Base-by-base conservation (phyloP, 805 yeast genomes). In the Candida piceae region DNA sequence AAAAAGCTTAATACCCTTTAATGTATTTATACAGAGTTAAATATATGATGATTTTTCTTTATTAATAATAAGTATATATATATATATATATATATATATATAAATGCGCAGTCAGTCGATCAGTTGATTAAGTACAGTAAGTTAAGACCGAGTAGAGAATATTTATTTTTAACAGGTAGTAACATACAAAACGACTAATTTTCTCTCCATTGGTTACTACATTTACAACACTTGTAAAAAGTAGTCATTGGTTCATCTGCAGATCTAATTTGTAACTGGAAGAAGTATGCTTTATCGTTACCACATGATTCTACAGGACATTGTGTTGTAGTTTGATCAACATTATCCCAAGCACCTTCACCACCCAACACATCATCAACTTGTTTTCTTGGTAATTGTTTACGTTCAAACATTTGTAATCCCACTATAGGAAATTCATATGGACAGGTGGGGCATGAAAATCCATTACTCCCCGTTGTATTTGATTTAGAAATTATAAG, bases 181-280 rank as follows among this genome's bases (percentile, higher is more conserved):
- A 8, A 15, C 7, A 2, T 5, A 3, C 18, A 21, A 7, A 18
- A 13, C 11, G 9, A 16, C 32, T 23, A 93, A 54, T 93, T 93
- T 53, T 93, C 98, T 64, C 96, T 83, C 98, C 98, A 93, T 63
- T 90, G 94, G 56, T 87, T 75, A 34, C 86, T 85, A 68, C 98
- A 93, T 45, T 78, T 81, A 25, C 88, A 88, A 67, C 98, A 93
- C 62, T 90, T 88, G 62, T 86, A 90, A 60, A 93, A 93, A 2
- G 97, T 90, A 1, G 98, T 93, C 97, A 93, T 93, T 17, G 98
- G 98, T 67, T 93, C 98, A 72, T 93, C 98, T 2, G 98, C 98
- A 44, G 95, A 84, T 63, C 98, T 74, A 54, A 93, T 93, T 62
- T 93, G 98, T 41, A 93, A 68, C 64, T 93, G 97, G 73, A 89